Base-by-base conservation (phyloP, 2,329 filamentous ascomycete species). In the Massarina eburnea region DNA sequence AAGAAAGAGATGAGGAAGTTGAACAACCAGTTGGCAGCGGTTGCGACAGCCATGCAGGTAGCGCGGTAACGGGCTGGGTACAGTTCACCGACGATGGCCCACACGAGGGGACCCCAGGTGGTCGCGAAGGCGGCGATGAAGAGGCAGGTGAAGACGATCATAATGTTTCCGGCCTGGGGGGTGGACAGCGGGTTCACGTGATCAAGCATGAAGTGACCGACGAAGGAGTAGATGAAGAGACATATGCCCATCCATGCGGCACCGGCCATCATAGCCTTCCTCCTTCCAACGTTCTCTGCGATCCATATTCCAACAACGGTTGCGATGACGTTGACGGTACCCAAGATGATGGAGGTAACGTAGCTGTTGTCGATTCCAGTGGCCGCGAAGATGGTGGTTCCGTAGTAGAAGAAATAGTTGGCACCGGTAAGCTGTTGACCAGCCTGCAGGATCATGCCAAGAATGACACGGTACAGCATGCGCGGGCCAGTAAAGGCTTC, bases 101-200 rank as follows among this genome's bases (percentile, higher is more conserved):
- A 91, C 46, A 87, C 83, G 37, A 84, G 77, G 1, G 85, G 85
- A 24, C 84, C 84, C 85, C 84, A 88, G 3, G 84, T 86, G 0
- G 80, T 85, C 2, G 84, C 84, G 52, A 84, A 88, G 1, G 78
- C 81, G 1, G 83, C 75, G 55, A 85, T 84, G 64, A 85, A 85
- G 35, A 88, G 72, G 61, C 84, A 86, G 1, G 84, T 84, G 67
- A 87, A 87, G 45, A 84, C 78, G 39, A 88, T 85, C 55, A 88
- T 80, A 43, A 80, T 78, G 5, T 78, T 74, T 15, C 84, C 84
- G 8, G 80, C 74, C 2, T 54, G 49, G 4, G 70, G 66, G 3
- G 71, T 74, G 35, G 61, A 62, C 10, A 57, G 51, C 3, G 68
- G 65, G 24, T 57, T 55, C 5, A 42, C 42, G 33, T 66, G 62